phyloP scores from a whole-genome alignment of 139 green algal genomes.

The Chlamydomonas schloesseri region DNA sequence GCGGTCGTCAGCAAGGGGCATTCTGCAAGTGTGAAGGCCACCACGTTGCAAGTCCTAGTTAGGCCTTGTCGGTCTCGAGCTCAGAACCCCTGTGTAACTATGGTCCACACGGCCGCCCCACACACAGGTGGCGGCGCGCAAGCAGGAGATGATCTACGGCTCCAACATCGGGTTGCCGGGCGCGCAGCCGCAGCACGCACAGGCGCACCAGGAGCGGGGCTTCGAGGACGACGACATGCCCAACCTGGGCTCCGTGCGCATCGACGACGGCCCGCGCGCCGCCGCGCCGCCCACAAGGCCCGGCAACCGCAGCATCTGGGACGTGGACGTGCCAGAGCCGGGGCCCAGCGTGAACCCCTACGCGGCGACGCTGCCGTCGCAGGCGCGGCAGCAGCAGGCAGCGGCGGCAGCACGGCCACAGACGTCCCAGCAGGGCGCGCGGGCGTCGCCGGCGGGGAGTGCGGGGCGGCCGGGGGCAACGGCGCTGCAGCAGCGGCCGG shows the following conservation, averaged over 20 bases:
- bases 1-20: too few species aligned
- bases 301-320: slow-evolving; percentile 37
- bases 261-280: background rate
- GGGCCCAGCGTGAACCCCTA: background rate
- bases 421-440: background rate
- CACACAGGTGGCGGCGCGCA: slow-evolving; percentile 27
- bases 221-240: slow-evolving; percentile 50
- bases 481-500: slow-evolving; percentile 2
- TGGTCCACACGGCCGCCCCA: too few species aligned
- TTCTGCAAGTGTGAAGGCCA: too few species aligned
- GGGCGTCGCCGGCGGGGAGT: background rate
- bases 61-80: too few species aligned
- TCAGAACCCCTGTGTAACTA: too few species aligned
- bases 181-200: slow-evolving; percentile 4
- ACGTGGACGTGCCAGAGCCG: slow-evolving; percentile 10
- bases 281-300: background rate
- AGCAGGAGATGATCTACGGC: slow-evolving; percentile 40
- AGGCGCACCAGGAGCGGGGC: background rate
- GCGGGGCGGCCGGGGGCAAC: background rate
- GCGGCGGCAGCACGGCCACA: background rate
- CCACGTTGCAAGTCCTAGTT: too few species aligned
- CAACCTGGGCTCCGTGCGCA: slow-evolving; percentile 52
- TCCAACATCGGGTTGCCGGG: slow-evolving; percentile 48
- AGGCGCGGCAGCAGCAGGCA: slow-evolving; percentile 37
- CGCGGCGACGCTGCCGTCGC: slow-evolving; percentile 25